Evolutionary conservation across 192 early-diverging fungal genomes (phyloP).

Genomic region (Obelidium mucronatum): DNA sequence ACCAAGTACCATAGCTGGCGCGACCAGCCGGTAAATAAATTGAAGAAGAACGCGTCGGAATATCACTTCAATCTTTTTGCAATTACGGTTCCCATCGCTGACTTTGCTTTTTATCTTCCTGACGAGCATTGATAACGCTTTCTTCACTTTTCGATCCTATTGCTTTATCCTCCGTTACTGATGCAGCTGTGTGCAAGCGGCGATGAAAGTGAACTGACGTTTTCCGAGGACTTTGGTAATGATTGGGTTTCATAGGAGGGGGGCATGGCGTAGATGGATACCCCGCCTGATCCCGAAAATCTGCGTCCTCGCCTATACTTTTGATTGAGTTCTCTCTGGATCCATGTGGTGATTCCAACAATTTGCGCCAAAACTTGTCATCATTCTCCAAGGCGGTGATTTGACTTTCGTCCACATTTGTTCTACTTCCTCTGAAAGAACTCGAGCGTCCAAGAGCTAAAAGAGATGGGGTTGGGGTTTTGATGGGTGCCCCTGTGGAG

Average conservation of each 20-base stretch:
- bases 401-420: neutral
- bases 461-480: constrained; percentile 5
- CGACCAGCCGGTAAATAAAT: neutral
- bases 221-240: neutral
- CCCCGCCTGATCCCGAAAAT: neutral
- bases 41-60: neutral
- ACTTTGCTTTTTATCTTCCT: too few relatives aligned
- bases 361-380: constrained; percentile 7
- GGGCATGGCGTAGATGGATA: neutral
- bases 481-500: neutral
- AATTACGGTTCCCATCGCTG: too few relatives aligned
- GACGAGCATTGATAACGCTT: too few relatives aligned
- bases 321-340: constrained; percentile 8
- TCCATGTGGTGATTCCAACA: constrained; percentile 8
- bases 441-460: neutral
- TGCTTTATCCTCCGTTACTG: constrained; percentile 15
- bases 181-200: neutral
- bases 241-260: neutral
- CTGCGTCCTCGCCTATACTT: neutral
- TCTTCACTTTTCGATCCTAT: too few relatives aligned
- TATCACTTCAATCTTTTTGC: too few relatives aligned
- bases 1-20: neutral
- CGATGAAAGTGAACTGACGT: neutral
- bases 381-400: constrained; percentile 19
- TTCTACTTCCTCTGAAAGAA: neutral